phyloP scores from a whole-genome alignment of 192 early-diverging fungal genomes.

The Coemansia sp. region DNA sequence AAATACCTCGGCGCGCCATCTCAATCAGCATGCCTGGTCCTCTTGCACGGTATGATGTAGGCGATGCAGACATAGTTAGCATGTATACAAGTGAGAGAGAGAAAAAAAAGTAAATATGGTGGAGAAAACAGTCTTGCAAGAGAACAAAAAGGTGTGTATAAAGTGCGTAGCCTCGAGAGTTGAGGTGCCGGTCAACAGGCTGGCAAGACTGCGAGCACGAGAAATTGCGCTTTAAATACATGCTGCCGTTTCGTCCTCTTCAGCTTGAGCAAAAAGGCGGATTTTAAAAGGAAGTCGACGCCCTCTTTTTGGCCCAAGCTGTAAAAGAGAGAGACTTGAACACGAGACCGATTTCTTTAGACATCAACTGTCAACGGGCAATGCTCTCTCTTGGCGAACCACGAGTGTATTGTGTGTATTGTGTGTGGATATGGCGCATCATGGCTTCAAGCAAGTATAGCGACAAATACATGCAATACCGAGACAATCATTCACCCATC shows the following conservation, averaged over 20 bases:
- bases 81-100: too few relatives aligned
- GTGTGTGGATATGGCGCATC: not conserved
- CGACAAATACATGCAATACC: not conserved
- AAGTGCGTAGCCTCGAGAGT: not conserved
- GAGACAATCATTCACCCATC: not conserved
- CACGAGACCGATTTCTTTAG: not conserved
- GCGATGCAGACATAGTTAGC: not conserved
- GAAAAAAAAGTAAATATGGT: not conserved
- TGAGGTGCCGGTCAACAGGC: not conserved
- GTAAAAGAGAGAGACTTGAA: conserved; percentile 8
- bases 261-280: not conserved
- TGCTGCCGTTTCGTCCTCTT: too few relatives aligned
- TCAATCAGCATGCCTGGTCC: conserved; percentile 13
- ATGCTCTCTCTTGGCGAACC: not conserved
- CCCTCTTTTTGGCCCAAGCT: not conserved
- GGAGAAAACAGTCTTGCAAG: not conserved
- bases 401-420: not conserved
- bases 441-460: not conserved
- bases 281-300: not conserved
- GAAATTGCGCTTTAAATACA: not conserved
- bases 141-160: not conserved
- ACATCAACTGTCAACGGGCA: not conserved
- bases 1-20: conserved; percentile 18
- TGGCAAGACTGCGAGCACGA: not conserved
- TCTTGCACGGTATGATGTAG: not conserved